phyloP scores from a whole-genome alignment of 2,329 filamentous ascomycete genomes.

The Leptographium galeiforme region DNA sequence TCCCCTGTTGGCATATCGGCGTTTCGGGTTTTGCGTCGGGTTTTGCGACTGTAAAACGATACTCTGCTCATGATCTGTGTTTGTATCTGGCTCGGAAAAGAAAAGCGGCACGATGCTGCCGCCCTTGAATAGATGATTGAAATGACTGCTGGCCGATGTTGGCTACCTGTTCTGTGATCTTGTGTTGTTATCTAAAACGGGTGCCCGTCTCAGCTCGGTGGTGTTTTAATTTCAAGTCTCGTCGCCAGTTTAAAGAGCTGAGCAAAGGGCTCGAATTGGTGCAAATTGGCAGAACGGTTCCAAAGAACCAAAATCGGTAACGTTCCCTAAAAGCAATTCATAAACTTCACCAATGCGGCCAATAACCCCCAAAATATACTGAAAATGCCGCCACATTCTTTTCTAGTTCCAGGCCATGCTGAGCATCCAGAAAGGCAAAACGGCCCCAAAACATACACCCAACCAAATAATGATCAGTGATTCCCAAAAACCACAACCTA shows the following conservation, averaged over 20 bases:
- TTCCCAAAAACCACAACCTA: background rate
- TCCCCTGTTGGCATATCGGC: slow-evolving; percentile 6
- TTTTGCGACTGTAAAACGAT: slow-evolving; percentile 1
- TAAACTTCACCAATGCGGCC: no score
- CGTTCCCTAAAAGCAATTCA: no score
- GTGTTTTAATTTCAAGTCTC: no score
- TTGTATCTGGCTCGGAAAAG: background rate
- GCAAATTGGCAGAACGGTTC: no score
- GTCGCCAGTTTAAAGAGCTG: no score
- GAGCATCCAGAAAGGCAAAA: background rate
- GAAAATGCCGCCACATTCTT: background rate
- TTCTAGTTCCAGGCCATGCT: background rate
- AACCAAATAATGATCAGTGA: background rate
- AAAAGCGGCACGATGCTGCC: background rate
- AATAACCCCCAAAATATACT: no score
- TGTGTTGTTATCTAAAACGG: no score
- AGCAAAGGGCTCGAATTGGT: no score
- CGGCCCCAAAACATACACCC: background rate
- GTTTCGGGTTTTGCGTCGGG: slow-evolving; percentile 2
- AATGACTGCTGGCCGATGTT: no score
- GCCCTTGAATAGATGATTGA: background rate
- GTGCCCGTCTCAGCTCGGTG: no score
- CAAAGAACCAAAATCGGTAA: no score
- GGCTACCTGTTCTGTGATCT: no score
- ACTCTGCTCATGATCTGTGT: slow-evolving; percentile 12